A percentile compares a stretch with the other conserved stretches of the same genome.
These are phyloP conservation scores for Dactylellina cionopaga DNA, from an alignment of 2,329 filamentous ascomycete genomes.

Conservation along the genomic window DNA sequence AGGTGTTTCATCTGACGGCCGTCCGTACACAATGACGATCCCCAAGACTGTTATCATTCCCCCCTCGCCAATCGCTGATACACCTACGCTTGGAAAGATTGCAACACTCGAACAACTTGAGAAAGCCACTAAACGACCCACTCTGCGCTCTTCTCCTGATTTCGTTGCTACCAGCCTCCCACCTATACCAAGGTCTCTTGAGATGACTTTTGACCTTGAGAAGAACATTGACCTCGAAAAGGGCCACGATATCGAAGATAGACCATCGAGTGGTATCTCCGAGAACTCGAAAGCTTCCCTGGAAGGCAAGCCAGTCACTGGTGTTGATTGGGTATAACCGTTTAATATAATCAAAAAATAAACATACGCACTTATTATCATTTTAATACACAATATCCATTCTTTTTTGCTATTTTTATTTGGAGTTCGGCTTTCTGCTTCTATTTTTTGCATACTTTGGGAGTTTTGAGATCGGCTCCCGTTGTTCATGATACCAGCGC, in stretches of 20 bases:
- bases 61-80: constrained; percentile 15
- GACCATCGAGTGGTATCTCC: constrained; percentile 37
- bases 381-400: not conserved
- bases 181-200: not conserved
- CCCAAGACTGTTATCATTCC: constrained; percentile 31
- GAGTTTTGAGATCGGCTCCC: not conserved
- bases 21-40: constrained; percentile 21
- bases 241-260: constrained; percentile 2
- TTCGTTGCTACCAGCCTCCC: not conserved
- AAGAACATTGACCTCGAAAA: constrained; percentile 8
- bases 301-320: constrained; percentile 29
- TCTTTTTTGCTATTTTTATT: constrained; percentile 8
- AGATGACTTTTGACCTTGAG: constrained; percentile 16
- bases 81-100: constrained; percentile 12
- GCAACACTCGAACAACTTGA: constrained; percentile 36
- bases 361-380: not conserved
- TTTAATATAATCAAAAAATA: not conserved
- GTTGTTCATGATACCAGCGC: constrained; percentile 34
- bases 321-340: constrained; percentile 25
- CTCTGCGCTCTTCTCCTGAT: not conserved
- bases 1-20: not conserved
- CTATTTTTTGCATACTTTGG: constrained; percentile 8
- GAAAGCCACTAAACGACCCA: constrained; percentile 6
- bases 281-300: constrained; percentile 13
- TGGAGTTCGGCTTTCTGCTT: constrained; percentile 31